Conservation (phyloP, 768 basidiomycete genomes). For the Mycena sanguinolenta region DNA sequence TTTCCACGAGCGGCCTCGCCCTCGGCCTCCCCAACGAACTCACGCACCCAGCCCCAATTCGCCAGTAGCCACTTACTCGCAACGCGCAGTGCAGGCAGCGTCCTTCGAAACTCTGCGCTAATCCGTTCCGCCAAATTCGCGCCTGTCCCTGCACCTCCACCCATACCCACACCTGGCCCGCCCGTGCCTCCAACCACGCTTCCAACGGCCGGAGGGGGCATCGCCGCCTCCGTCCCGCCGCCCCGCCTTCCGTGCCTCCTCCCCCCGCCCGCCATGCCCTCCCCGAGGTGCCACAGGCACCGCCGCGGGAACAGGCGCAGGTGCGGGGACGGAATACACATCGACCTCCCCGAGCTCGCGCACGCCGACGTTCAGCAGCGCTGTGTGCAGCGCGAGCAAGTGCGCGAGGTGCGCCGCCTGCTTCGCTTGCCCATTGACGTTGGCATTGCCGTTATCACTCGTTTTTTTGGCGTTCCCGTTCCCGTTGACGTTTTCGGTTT, state of each 20-base stretch:
- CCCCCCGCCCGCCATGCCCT: not conserved
- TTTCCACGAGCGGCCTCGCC: conserved; percentile 34
- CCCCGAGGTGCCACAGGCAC: not conserved
- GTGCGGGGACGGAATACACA: conserved; percentile 14
- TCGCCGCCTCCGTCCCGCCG: not conserved
- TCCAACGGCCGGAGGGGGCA: not conserved
- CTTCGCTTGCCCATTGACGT: not conserved
- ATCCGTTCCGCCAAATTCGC: conserved; percentile 85
- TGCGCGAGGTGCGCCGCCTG: conserved; percentile 48
- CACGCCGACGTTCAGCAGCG: conserved; percentile 64
- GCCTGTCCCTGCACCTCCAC: conserved; percentile 45
- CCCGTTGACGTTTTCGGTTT: too few species aligned
- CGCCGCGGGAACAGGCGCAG: not conserved
- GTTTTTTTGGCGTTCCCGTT: too few species aligned
- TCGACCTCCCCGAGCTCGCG: conserved; percentile 56
- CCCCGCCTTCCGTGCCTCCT: not conserved
- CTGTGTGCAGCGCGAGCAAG: conserved; percentile 61
- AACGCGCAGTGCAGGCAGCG: conserved; percentile 88
- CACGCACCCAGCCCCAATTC: conserved; percentile 68
- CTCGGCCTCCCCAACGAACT: not conserved
- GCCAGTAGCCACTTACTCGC: conserved; percentile 90
- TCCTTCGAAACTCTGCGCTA: conserved; percentile 87
- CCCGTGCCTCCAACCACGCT: too few species aligned
- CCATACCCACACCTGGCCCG: not conserved
- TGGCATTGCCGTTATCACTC: not conserved